Conservation (phyloP, 805 yeast species). For the Suhomyces emberorum region DNA sequence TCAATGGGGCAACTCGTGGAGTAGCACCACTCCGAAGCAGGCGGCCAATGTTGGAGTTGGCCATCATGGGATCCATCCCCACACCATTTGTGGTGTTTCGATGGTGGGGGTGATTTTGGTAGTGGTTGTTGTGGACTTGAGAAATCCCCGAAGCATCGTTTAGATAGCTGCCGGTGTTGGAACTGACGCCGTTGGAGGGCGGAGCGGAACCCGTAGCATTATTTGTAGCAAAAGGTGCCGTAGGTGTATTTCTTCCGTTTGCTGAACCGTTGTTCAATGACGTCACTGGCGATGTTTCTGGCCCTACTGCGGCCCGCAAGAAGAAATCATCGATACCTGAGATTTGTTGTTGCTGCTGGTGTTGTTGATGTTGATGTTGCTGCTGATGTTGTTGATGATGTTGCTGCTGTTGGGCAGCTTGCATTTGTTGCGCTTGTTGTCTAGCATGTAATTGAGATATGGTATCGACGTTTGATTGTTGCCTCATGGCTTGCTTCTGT, state of each 20-base stretch:
- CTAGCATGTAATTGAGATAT: slow-evolving; percentile 4
- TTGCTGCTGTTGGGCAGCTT: slow-evolving; percentile 1
- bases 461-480: slow-evolving; percentile 2
- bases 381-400: slow-evolving; percentile 7
- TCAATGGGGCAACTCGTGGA: slow-evolving; percentile 1
- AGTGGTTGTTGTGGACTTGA: slow-evolving; percentile 2
- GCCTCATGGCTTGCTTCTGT: slow-evolving; percentile 5
- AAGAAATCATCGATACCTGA: slow-evolving; percentile 13
- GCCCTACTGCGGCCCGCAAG: slow-evolving; percentile 6
- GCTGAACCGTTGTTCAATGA: not conserved
- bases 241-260: too few relatives aligned
- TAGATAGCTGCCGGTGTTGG: not conserved
- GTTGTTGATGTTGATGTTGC: slow-evolving; percentile 4
- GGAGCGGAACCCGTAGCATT: too few relatives aligned
- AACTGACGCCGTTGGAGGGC: not conserved
- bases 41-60: not conserved
- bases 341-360: slow-evolving; percentile 6
- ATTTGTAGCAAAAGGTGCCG: too few relatives aligned
- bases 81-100: not conserved
- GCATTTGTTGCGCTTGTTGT: slow-evolving; percentile 4
- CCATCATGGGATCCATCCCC: slow-evolving; percentile 1
- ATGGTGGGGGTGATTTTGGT: not conserved
- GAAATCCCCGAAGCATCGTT: not conserved
- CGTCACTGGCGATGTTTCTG: not conserved
- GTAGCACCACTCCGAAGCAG: not conserved